Evolutionary conservation across 2,329 filamentous ascomycete genomes (phyloP), one percentile per base, ranked within the genome.

Genomic region (Didymella segeticola): DNA sequence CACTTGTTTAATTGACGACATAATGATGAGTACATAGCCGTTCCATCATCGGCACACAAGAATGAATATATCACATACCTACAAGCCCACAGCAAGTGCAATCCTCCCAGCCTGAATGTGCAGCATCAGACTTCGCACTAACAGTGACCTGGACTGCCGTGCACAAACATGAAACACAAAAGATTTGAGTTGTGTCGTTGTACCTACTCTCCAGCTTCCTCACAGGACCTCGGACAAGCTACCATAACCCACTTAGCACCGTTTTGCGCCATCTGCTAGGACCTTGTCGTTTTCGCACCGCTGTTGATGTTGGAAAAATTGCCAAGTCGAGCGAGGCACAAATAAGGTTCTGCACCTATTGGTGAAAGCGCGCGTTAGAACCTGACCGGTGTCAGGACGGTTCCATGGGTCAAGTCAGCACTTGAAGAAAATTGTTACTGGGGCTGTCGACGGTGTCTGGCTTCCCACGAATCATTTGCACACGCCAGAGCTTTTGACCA

Each of bases 11-110:
- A 50, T 51, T 42, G 36, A 56, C 42, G 53, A 56, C 51, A 34
- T 56, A 46, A 50, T 51, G 53, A 56, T 56, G 53, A 56, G 53
- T 51, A 51, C 43, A 56, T 56, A 56, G 51, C 51, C 51, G 45
- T 43, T 22, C 39, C 51, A 54, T 54, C 51, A 54, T 46, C 51
- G 51, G 51, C 51, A 54, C 34, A 22, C 45, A 46, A 41, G 51
- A 54, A 54, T 54, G 51, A 41, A 49, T 34, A 49, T 34, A 49
- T n/a, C 8, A 49, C 46, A 54, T 41, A 54, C 43, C 46, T 49
- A 27, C 45, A 33, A 45, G 51, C 51, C 36, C 25, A 9, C 27
- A 15, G 33, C 37, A 19, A 5, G 14, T 38, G 22, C 30, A n/a
- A 17, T 19, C 26, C 9, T 36, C 15, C 36, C 43, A 42, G 33